These are phyloP conservation scores for Fusarium ramigenum DNA, from an alignment of 2,329 filamentous ascomycete species.

Conservation along the genomic window DNA sequence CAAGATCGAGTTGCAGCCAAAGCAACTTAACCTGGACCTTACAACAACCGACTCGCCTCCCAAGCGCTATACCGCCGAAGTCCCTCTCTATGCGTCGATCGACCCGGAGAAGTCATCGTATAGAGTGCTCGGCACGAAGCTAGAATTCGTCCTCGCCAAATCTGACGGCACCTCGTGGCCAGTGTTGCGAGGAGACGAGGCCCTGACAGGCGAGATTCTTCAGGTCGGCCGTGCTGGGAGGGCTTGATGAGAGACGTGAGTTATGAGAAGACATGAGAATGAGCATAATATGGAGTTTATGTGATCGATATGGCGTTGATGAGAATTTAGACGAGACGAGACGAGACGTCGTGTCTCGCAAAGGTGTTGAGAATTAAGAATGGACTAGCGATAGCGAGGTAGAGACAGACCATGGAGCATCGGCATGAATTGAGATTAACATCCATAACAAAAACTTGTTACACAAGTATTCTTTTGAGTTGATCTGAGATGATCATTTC, in stretches of 20 bases:
- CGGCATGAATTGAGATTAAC: constrained; percentile 1
- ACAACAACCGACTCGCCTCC: constrained; percentile 79
- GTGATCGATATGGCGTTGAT: constrained; percentile 29
- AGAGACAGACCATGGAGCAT: not conserved
- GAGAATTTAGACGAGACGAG: constrained; percentile 3
- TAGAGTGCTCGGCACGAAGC: constrained; percentile 88
- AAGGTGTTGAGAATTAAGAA: constrained; percentile 1
- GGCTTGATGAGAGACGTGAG: constrained; percentile 38
- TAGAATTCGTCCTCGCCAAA: constrained; percentile 79
- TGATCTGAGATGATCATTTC: not conserved
- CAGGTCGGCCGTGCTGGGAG: constrained; percentile 85
- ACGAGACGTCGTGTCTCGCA: not conserved
- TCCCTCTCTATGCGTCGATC: constrained; percentile 81
- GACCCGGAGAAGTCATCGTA: constrained; percentile 78
- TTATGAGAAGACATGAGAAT: not conserved
- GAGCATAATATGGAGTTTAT: constrained; percentile 32
- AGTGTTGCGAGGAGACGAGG: constrained; percentile 81
- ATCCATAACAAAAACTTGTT: not conserved
- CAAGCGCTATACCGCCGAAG: constrained; percentile 80
- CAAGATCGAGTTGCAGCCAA: constrained; percentile 73
- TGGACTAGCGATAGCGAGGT: constrained; percentile 5
- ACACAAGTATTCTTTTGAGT: not conserved
- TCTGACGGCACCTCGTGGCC: constrained; percentile 85
- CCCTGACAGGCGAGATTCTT: constrained; percentile 77
- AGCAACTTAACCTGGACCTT: constrained; percentile 78